Base-by-base conservation (phyloP, 2,329 filamentous ascomycete species). In the Colletotrichum coccodes region DNA sequence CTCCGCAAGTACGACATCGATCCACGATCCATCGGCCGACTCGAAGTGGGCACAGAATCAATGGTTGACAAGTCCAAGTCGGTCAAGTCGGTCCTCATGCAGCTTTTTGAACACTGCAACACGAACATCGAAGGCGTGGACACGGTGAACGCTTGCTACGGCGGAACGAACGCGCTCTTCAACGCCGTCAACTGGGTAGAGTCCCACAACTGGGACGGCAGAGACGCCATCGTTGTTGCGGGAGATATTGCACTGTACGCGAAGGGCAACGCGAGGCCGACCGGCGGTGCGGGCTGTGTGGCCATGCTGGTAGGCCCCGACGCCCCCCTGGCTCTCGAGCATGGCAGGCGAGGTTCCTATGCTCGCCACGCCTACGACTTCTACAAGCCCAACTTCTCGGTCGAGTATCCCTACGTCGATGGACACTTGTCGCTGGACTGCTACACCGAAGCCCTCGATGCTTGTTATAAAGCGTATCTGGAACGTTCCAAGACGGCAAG, bases 41-140 rank as follows among this genome's bases (percentile, higher is more conserved):
- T 95, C 76, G 93, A 95, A 84, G 93, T 95, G 76, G 93, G 93
- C 76, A 95, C 93, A 57, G 93, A 95, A 87, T 95, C 93, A 72
- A 85, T 95, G 64, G 85, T 95, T 76, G 93, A 95, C 87, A 95
- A 95, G 86, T 95, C 93, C 78, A 95, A 95, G 87, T 95, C 93
- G 42, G 92, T 95, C 85, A 95, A 95, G 88, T 92, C 92, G 30
- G 92, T 95, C 70, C 84, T 95, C 72, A 95, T 95, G 92, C 93
- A 94, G 85, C 87, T 95, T 53, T 94, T 95, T 75, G 89, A 64
- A n/a, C 61, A 52, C 77, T 91, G 92, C 75, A 95, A 95, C 85
- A 92, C 90, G 83, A 94, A 92, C 84, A 85, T 95, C 68, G 93
- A 95, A 84, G 93, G 93, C 80, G 87, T 95, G 60, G 93, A 95